These are phyloP conservation scores for Alopecurus myosuroides DNA, from an alignment of 176 grass and related monocot genomes.

Conservation along the genomic window DNA sequence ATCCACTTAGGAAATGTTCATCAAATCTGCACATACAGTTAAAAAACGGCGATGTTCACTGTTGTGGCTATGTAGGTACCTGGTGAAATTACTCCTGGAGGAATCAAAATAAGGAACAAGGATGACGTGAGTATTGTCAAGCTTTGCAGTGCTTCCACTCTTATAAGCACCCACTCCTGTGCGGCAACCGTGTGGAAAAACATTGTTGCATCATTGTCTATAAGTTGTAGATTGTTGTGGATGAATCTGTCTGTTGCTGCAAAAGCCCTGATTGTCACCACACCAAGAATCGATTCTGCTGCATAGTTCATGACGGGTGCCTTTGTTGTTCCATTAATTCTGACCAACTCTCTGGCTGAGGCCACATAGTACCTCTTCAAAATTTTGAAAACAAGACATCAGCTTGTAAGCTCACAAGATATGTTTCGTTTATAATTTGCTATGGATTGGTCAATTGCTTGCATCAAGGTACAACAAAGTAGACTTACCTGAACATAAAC, in stretches of 20 bases:
- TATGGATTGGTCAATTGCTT: background rate
- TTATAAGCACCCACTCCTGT: constrained; percentile 91
- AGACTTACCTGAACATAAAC: constrained; percentile 66
- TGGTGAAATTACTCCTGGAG: constrained; percentile 66
- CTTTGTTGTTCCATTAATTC: constrained; percentile 95
- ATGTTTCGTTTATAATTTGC: background rate
- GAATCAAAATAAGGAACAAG: constrained; percentile 73
- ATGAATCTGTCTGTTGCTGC: constrained; percentile 58
- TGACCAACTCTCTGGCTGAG: constrained; percentile 83
- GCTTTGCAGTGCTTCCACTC: constrained; percentile 78
- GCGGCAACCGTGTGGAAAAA: constrained; percentile 87
- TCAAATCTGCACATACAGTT: background rate
- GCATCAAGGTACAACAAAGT: background rate
- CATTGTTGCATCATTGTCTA: constrained; percentile 73
- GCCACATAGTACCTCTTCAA: constrained; percentile 78
- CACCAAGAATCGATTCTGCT: constrained; percentile 70
- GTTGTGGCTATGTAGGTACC: constrained; percentile 34
- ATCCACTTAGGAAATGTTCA: constrained; percentile 3
- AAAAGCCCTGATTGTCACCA: constrained; percentile 75
- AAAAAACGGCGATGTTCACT: background rate
- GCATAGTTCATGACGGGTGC: constrained; percentile 93
- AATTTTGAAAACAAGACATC: constrained; percentile 4
- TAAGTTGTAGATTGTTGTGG: constrained; percentile 58
- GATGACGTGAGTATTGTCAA: constrained; percentile 66
- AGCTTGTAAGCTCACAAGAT: constrained; percentile 3